Conservation (phyloP, 2,329 filamentous ascomycete genomes). For the Aureobasidium sp. region DNA sequence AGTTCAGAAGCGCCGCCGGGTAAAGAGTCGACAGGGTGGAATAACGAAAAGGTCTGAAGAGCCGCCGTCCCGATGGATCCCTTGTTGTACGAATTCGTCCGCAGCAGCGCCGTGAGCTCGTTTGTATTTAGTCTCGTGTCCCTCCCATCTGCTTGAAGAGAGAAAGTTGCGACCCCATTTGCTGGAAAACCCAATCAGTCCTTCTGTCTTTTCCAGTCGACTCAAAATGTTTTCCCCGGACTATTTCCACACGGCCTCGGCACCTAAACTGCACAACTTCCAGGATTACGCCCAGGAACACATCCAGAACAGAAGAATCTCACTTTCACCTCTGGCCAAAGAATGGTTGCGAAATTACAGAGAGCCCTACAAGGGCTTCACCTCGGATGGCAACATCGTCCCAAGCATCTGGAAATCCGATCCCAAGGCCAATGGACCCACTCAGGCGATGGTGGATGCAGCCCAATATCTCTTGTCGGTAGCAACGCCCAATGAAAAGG, state of each 20-base stretch:
- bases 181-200: background rate
- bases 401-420: slow-evolving; percentile 23
- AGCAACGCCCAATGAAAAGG: slow-evolving; percentile 45
- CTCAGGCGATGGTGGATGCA: slow-evolving; percentile 48
- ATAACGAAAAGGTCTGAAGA: background rate
- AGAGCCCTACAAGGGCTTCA: slow-evolving; percentile 64
- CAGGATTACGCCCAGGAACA: slow-evolving; percentile 10
- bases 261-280: background rate
- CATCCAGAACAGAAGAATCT: slow-evolving; percentile 18
- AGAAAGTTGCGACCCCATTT: background rate
- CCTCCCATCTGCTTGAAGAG: background rate
- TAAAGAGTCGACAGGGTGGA: slow-evolving; percentile 5
- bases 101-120: slow-evolving; percentile 12
- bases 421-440: slow-evolving; percentile 35
- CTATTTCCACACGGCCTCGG: slow-evolving; percentile 6
- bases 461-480: slow-evolving; percentile 25
- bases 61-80: slow-evolving; percentile 4
- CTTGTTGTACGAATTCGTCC: slow-evolving; percentile 7
- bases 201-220: background rate
- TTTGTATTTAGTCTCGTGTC: slow-evolving; percentile 10
- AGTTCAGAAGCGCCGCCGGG: slow-evolving; percentile 4
- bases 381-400: slow-evolving; percentile 50
- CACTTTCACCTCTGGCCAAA: slow-evolving; percentile 23
- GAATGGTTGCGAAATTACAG: slow-evolving; percentile 30
- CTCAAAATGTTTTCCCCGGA: slow-evolving; percentile 7